Base-by-base conservation (phyloP, 1,139 yeast genomes). In the Saccharomycopsis crataegensis region DNA sequence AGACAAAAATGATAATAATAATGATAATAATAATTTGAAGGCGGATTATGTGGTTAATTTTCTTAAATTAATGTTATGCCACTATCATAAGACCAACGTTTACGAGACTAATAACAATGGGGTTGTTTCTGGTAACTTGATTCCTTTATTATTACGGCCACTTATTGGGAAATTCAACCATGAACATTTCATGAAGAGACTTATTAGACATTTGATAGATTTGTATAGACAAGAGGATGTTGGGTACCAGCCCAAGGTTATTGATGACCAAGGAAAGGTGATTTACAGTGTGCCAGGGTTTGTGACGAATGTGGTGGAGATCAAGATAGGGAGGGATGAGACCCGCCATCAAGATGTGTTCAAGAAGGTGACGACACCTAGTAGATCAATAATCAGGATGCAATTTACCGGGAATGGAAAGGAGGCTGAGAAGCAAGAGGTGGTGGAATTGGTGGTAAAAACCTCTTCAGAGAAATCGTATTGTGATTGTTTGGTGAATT, bases 121-220 rank as follows among this genome's bases (percentile, higher is more conserved):
- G 76, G 33, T 65, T 75, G 56, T 73, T 83, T 50, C 73, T 79
- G 65, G 62, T 70, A 61, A 58, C 68, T 33, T 70, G 65, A 16
- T 17, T 14, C 78, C 82, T 1, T 67, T 80, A 53, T 72, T 84
- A 32, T 69, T 84, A 50, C 69, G 87, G 49, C 93, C 95, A 0
- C 66, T 86, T 43, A 72, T 86, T 36, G 89, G 90, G 2, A 84
- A 82, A 60, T 75, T 83, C 54, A 78, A 81, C 55, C 94, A 86
- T 62, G 82, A 82, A 59, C 68, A 75, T 51, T 71, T 77, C 48
- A 65, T 82, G 42, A 65, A 68, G 12, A 69, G 70, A 42, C 69
- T 81, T 2, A 62, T 83, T 28, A 68, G 73, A 8, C 67, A 74
- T 57, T 62, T 73, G 41, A 60, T 73, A 22, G 67, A 69, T 22